phyloP scores from a whole-genome alignment of 2,329 filamentous ascomycete genomes.

The Corniculantispora saksenae region DNA sequence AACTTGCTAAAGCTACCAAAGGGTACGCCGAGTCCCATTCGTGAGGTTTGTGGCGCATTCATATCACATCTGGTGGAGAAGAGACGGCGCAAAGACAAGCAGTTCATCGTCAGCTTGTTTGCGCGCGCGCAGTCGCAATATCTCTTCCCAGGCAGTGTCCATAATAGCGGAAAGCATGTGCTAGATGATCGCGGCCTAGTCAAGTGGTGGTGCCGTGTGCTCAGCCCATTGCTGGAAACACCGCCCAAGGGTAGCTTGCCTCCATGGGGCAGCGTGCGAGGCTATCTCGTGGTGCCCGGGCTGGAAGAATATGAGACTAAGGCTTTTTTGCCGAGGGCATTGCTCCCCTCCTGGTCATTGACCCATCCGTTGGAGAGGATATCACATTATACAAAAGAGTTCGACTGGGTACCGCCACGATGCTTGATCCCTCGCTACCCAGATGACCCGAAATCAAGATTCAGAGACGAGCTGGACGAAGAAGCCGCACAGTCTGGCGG shows the following conservation, averaged over 20 bases:
- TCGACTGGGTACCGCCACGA: slow-evolving; percentile 67
- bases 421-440: slow-evolving; percentile 89
- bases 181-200: slow-evolving; percentile 87
- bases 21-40: slow-evolving; percentile 70
- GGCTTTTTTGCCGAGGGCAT: slow-evolving; percentile 68
- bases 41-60: slow-evolving; percentile 73
- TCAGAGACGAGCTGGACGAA: slow-evolving; percentile 84
- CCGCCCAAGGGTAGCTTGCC: slow-evolving; percentile 37
- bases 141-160: slow-evolving; percentile 86
- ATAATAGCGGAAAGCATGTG: slow-evolving; percentile 85
- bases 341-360: slow-evolving; percentile 65
- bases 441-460: slow-evolving; percentile 92
- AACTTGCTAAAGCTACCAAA: slow-evolving; percentile 63
- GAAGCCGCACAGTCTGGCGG: slow-evolving; percentile 64
- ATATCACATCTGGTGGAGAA: slow-evolving; percentile 71
- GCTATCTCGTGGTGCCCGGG: slow-evolving; percentile 84
- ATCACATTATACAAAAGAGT: slow-evolving; percentile 62
- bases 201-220: slow-evolving; percentile 91
- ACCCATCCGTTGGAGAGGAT: slow-evolving; percentile 69
- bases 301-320: slow-evolving; percentile 78
- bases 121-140: slow-evolving; percentile 92
- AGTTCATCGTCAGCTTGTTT: slow-evolving; percentile 83
- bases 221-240: slow-evolving; percentile 70
- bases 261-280: slow-evolving; percentile 57
- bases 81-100: slow-evolving; percentile 63